Evolutionary conservation across 257 asterid genomes (phyloP).

Genomic region (Solanum ossicruentum): DNA sequence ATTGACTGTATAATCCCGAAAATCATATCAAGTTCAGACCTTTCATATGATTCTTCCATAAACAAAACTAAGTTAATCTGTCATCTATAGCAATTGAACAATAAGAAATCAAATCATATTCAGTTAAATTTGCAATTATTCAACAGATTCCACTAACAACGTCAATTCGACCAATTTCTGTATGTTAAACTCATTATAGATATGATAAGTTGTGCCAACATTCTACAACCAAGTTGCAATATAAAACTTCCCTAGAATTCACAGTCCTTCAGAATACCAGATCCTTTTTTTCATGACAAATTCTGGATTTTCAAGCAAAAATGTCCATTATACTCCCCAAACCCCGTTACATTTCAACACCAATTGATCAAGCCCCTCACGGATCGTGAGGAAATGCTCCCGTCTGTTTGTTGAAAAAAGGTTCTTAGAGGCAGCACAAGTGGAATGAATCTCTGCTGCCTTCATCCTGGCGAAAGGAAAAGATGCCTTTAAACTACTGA

Average conservation of each 20-base stretch:
- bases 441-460: not conserved
- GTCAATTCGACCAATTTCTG: not conserved
- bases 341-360: no score
- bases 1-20: slow-evolving; percentile 34
- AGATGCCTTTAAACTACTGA: not conserved
- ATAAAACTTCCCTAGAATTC: not conserved
- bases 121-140: not conserved
- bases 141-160: not conserved
- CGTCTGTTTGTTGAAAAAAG: not conserved
- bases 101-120: not conserved
- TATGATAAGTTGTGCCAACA: not conserved
- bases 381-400: no score
- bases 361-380: no score
- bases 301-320: not conserved
- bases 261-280: not conserved
- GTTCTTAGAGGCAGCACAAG: not conserved
- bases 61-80: not conserved
- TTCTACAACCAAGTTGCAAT: not conserved
- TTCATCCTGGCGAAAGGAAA: not conserved
- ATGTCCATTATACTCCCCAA: not conserved
- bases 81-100: not conserved
- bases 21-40: not conserved
- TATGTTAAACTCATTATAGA: not conserved
- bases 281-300: not conserved
- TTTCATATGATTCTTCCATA: not conserved